Conservation (phyloP, 2,329 filamentous ascomycete species). For the Arthrinium puccinioides region DNA sequence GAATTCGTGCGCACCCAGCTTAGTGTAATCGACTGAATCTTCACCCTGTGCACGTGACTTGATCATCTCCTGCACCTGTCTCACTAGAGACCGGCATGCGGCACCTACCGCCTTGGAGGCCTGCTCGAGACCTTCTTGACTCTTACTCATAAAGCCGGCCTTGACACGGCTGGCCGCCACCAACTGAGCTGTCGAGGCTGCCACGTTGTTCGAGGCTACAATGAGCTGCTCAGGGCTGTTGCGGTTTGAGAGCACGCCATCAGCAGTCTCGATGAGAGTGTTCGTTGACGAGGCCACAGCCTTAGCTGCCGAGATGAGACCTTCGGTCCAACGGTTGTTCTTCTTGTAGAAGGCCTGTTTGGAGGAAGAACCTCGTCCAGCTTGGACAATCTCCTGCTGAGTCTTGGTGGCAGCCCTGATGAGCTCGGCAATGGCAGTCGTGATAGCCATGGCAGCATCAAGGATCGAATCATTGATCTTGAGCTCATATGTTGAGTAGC, state of each 20-base stretch:
- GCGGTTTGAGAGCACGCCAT: constrained; percentile 85
- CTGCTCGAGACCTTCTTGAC: constrained; percentile 82
- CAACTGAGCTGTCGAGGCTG: constrained; percentile 90
- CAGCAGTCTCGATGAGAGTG: constrained; percentile 93
- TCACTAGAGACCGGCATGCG: constrained; percentile 79
- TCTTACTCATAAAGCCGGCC: constrained; percentile 96
- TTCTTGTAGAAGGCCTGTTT: constrained; percentile 98
- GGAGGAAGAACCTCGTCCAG: constrained; percentile 80
- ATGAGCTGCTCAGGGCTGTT: constrained; percentile 97
- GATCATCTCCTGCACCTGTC: constrained; percentile 93
- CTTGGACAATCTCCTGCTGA: constrained; percentile 93
- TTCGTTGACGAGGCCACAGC: constrained; percentile 92
- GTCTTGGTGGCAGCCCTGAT: constrained; percentile 92
- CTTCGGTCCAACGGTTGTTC: constrained; percentile 99
- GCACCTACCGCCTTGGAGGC: constrained; percentile 89
- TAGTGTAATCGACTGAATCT: constrained; percentile 78
- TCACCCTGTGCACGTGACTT: constrained; percentile 76
- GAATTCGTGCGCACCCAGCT: constrained; percentile 90
- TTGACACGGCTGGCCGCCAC: constrained; percentile 94
- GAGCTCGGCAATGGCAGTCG: constrained; percentile 84
- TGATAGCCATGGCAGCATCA: constrained; percentile 87
- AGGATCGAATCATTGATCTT: constrained; percentile 94
- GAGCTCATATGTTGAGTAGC: constrained; percentile 92
- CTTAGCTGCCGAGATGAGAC: constrained; percentile 93
- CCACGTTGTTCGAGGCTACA: constrained; percentile 94